Conservation (phyloP, 352 stramenopile genomes). For the Lagenidium giganteum region DNA sequence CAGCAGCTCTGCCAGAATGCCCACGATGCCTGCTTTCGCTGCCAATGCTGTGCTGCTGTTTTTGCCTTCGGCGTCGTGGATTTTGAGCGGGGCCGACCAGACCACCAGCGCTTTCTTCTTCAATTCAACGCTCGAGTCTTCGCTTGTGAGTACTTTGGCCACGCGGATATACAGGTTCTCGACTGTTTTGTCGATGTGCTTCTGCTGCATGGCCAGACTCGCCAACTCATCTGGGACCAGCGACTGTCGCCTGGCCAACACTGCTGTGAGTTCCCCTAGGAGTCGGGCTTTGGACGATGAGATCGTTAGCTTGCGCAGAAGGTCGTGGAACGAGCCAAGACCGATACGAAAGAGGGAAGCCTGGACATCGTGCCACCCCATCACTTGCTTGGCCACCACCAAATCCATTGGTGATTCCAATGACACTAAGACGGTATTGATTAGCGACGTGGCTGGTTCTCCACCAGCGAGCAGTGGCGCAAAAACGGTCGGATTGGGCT, state of each 20-base stretch:
- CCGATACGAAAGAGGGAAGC: constrained; percentile 20
- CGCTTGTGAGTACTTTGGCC: constrained; percentile 31
- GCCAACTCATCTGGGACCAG: too few relatives aligned
- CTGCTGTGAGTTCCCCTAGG: too few relatives aligned
- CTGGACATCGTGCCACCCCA: constrained; percentile 11
- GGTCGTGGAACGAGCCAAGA: constrained; percentile 41
- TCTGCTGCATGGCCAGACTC: too few relatives aligned
- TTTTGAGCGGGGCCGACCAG: constrained; percentile 20
- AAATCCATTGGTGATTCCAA: constrained; percentile 6
- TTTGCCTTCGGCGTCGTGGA: constrained; percentile 1
- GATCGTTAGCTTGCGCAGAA: constrained; percentile 46
- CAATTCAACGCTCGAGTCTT: constrained; percentile 26
- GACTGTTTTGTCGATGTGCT: constrained; percentile 15
- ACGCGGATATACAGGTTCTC: constrained; percentile 55
- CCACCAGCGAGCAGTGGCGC: too few relatives aligned
- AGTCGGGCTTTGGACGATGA: constrained; percentile 34
- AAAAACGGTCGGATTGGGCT: too few relatives aligned
- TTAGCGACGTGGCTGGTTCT: too few relatives aligned
- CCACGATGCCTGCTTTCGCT: constrained; percentile 13
- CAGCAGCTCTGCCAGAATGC: constrained; percentile 6
- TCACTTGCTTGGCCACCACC: background rate
- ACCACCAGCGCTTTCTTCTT: constrained; percentile 39
- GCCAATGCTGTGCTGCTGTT: constrained; percentile 6
- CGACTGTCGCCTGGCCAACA: too few relatives aligned
- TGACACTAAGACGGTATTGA: too few relatives aligned